Evolutionary conservation across 768 basidiomycete genomes (phyloP), one percentile per base, ranked within the genome.

Genomic region (Auriscalpium orientale): DNA sequence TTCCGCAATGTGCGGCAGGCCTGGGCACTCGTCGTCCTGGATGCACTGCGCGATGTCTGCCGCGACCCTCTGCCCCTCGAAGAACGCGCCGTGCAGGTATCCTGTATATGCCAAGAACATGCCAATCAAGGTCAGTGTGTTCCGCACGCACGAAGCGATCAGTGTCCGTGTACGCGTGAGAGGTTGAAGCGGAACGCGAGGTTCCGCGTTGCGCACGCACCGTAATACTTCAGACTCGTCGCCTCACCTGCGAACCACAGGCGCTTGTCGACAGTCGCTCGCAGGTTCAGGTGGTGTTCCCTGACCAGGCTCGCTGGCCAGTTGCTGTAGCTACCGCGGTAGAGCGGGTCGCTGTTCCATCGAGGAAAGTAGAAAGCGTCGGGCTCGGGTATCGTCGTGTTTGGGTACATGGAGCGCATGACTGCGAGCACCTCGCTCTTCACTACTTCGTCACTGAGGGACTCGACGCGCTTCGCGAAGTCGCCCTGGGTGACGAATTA

Each of bases 191-290:
- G 20, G 22, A n/a, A 9, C 45, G 22, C 16, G 45, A n/a, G 28
- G 20, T 28, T 35, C 12, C 8, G 36, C 18, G 35, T 40, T 40
- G 40, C 13, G 43, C 33, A 70, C 77, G 40, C 47, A 81, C 84
- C 84, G 59, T 76, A 85, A 68, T 81, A 80, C 58, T 78, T 73
- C 49, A 73, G 66, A 54, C 77, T 83, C 11, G 78, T 84, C 8
- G 78, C 82, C 64, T 86, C 84, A 4, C 83, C 84, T 0, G 83
- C 78, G 59, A 85, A 86, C 75, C 79, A 85, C 16, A 86, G 70
- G 9, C 74, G 70, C 37, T 68, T 58, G 5, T 69, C 70, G 16
- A 85, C 70, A 20, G 79, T 82, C 6, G 81, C 79, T 55, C 79
- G 74, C 48, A 85, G 62, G 62, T 85, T 83, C 28, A 76, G 69